Evolutionary conservation across 176 grass and related monocot genomes (phyloP).

Genomic region (Avena eriantha): DNA sequence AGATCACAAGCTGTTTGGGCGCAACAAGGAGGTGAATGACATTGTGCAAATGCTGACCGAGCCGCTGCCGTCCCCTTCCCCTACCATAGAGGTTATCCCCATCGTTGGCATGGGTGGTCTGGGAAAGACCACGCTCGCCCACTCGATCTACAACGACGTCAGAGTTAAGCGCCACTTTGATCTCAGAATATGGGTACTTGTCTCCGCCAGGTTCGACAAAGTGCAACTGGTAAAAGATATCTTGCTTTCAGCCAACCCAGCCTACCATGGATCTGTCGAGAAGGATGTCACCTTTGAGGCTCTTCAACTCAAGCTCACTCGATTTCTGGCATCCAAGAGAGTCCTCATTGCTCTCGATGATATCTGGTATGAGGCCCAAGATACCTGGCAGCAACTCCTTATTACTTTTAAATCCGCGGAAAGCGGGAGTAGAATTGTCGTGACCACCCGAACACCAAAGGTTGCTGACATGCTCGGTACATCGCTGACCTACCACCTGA

Average conservation of each 20-base stretch:
- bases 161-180: not conserved
- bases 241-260: not conserved
- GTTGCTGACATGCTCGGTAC: not conserved
- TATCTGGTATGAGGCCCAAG: not conserved
- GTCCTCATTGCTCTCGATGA: conserved; percentile 12
- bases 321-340: not conserved
- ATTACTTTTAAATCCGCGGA: not conserved
- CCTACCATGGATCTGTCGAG: not conserved
- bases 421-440: conserved; percentile 6
- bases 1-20: not conserved
- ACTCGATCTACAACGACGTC: not conserved
- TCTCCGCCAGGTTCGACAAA: not conserved
- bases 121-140: not conserved
- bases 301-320: not conserved
- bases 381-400: not conserved
- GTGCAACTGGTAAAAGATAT: not conserved
- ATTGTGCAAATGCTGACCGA: not conserved
- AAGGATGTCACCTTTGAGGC: not conserved
- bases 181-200: not conserved
- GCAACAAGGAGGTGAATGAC: not conserved
- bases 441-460: not conserved
- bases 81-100: not conserved
- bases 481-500: not conserved
- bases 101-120: not conserved
- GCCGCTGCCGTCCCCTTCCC: not conserved